phyloP scores from a whole-genome alignment of 306 rosid genomes.

The Vicia villosa region DNA sequence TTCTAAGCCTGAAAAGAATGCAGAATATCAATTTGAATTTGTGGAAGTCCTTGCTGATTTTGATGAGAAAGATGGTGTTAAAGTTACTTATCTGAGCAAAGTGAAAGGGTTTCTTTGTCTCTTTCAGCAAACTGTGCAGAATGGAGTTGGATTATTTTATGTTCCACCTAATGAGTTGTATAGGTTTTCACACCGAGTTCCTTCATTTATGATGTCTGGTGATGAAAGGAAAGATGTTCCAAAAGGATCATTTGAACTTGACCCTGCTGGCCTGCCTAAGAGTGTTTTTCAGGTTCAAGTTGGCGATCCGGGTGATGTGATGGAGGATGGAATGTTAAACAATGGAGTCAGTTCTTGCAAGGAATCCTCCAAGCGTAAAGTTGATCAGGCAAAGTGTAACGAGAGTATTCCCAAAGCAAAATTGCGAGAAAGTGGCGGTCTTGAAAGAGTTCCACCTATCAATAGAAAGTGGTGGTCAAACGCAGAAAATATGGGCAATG shows the following conservation, averaged over 20 bases:
- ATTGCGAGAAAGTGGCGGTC: slow-evolving; percentile 30
- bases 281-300: slow-evolving; percentile 40
- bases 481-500: slow-evolving; percentile 24
- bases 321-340: slow-evolving; percentile 32
- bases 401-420: slow-evolving; percentile 34
- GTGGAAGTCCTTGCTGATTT: slow-evolving; percentile 78
- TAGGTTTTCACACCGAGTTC: slow-evolving; percentile 80
- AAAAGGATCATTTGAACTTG: slow-evolving; percentile 78
- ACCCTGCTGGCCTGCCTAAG: slow-evolving; percentile 73
- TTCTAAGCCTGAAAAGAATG: slow-evolving; percentile 56
- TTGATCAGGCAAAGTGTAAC: slow-evolving; percentile 35
- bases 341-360: slow-evolving; percentile 32
- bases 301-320: slow-evolving; percentile 32
- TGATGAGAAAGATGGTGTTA: slow-evolving; percentile 52
- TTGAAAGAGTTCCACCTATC: slow-evolving; percentile 36
- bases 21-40: slow-evolving; percentile 49
- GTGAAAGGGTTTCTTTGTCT: slow-evolving; percentile 82
- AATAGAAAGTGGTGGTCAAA: slow-evolving; percentile 52
- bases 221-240: slow-evolving; percentile 76
- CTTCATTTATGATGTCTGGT: slow-evolving; percentile 76
- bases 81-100: slow-evolving; percentile 66
- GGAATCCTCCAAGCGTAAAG: slow-evolving; percentile 39
- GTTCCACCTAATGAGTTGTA: slow-evolving; percentile 61
- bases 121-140: slow-evolving; percentile 55
- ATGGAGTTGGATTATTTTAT: slow-evolving; percentile 41